A percentile compares a stretch with the other conserved stretches of the same genome.
These are phyloP conservation scores for Neoascochyta sp. DNA, from an alignment of 2,329 filamentous ascomycete species.

Conservation along the genomic window DNA sequence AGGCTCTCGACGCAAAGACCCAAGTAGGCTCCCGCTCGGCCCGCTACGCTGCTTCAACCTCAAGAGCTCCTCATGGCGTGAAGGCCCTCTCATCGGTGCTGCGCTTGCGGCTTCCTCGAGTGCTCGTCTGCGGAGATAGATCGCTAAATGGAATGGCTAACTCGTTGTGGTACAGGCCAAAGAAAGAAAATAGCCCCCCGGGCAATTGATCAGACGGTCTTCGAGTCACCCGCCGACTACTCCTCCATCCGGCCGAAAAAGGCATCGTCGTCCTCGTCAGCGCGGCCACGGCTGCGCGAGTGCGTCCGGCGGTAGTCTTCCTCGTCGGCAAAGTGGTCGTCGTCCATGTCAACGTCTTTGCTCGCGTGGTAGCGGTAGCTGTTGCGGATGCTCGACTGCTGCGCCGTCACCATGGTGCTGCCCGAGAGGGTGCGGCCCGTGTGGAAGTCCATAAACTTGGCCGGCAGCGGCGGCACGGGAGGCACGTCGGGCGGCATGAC, in stretches of 20 bases:
- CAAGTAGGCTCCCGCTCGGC: conserved; percentile 8
- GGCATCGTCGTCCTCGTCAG: conserved; percentile 89
- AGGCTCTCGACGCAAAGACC: conserved; percentile 38
- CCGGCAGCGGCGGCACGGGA: conserved; percentile 81
- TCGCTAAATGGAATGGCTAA: conserved; percentile 37
- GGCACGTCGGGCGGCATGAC: conserved; percentile 70
- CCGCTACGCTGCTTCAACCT: conserved; percentile 37
- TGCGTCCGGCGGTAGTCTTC: conserved; percentile 56
- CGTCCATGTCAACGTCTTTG: conserved; percentile 50
- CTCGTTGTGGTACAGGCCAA: conserved; percentile 36
- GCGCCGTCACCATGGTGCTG: conserved; percentile 52
- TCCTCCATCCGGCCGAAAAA: conserved; percentile 97
- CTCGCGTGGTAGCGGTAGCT: conserved; percentile 52
- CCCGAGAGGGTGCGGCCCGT: conserved; percentile 54
- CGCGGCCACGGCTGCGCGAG: conserved; percentile 52
- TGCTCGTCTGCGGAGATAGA: conserved; percentile 36
- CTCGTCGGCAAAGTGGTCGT: conserved; percentile 62
- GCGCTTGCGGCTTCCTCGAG: conserved; percentile 6
- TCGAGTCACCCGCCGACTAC: no score
- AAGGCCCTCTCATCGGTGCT: conserved; percentile 45
- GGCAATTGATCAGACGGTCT: no score
- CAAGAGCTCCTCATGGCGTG: conserved; percentile 30
- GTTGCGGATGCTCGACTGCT: conserved; percentile 60
- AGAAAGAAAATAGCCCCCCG: conserved; percentile 1
- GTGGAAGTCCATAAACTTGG: conserved; percentile 66